Percentiles rank a stretch among this genome's conserved stretches.
These are phyloP conservation scores for Trichophyton schoenleinii DNA, from an alignment of 2,329 filamentous ascomycete species.

Conservation along the genomic window DNA sequence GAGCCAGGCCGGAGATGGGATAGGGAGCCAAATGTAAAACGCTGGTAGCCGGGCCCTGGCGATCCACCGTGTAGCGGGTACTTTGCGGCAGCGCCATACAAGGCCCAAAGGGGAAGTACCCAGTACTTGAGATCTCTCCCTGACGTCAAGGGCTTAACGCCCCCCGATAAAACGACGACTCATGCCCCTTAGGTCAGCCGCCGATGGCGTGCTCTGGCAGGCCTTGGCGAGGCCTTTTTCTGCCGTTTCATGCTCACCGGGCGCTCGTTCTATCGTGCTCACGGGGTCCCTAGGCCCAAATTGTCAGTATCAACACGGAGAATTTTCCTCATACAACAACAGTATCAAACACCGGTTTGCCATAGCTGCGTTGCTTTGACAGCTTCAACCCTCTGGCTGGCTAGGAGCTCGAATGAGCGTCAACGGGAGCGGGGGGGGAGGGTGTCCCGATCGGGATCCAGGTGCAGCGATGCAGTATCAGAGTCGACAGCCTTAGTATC, in stretches of 20 bases:
- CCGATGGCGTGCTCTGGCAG: not conserved
- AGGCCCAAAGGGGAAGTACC: not conserved
- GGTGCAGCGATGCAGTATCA: not conserved
- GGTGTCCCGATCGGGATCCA: not conserved
- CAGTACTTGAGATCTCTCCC: not conserved
- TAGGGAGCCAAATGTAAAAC: constrained; percentile 1
- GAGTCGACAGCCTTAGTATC: not conserved
- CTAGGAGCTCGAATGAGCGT: not conserved
- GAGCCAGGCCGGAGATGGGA: not conserved
- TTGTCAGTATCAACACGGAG: not conserved
- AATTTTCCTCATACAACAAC: not conserved
- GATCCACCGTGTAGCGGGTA: not conserved
- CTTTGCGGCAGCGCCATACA: not conserved
- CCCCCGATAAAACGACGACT: not conserved
- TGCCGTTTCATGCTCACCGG: not conserved
- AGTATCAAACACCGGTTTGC: not conserved
- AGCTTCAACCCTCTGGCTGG: not conserved
- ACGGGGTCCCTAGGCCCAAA: not conserved
- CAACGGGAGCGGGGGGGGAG: not conserved
- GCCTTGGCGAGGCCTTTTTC: not conserved
- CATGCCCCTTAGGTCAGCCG: not conserved
- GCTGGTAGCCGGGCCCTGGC: not conserved
- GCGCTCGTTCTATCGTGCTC: not conserved
- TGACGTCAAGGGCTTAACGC: not conserved
- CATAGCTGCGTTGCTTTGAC: not conserved